Evolutionary conservation across 225 moss, liverwort and hornwort genomes (phyloP), one percentile per base, ranked within the genome.

Genomic region (Bryum argenteum): DNA sequence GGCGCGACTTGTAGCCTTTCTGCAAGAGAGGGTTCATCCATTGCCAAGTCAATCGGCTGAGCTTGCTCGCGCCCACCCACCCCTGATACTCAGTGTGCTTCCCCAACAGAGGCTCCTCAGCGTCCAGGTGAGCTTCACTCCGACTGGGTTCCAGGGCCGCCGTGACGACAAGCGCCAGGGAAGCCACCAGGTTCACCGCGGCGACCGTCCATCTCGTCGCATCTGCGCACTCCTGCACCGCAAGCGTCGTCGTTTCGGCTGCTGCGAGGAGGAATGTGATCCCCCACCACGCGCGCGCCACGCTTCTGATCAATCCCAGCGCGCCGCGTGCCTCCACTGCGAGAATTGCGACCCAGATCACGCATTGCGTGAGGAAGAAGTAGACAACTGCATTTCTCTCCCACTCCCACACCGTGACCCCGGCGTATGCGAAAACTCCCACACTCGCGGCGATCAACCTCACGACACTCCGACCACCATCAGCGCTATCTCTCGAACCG

Each of bases 1-100:
- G 78, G 18, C 90, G 64, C 11, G 82, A 9, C 0, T 44, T 24
- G 65, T 85, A 70, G 7, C 80, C 81, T 24, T 81, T 82, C 57
- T 48, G 71, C 45, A 95, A 69, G 37, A 90, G 59, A 15, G 91
- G 81, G 41, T 82, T 89, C 87, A 95, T 70, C 90, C 90, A 92
- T 11, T 12, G 50, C 76, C 88, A 92, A 8, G 70, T 72, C 52
- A 87, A 59, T 38, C 65, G 86, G 73, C 87, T 87, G 16, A 62
- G 21, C 66, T 61, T 57, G 20, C 79, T 76, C 11, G 82, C 66
- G 4, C 56, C 67, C 0, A 19, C 70, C 76, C 79, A 41, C 15
- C 48, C 48, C 15, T 6, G 48, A 17, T 15, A 48, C 17, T 17
- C 48, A 15, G 45, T 15, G 45, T n/a, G 39, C 12, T 69, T 75